Base-by-base conservation (phyloP, 2,329 filamentous ascomycete species). In the Didymosphaeria variabile region DNA sequence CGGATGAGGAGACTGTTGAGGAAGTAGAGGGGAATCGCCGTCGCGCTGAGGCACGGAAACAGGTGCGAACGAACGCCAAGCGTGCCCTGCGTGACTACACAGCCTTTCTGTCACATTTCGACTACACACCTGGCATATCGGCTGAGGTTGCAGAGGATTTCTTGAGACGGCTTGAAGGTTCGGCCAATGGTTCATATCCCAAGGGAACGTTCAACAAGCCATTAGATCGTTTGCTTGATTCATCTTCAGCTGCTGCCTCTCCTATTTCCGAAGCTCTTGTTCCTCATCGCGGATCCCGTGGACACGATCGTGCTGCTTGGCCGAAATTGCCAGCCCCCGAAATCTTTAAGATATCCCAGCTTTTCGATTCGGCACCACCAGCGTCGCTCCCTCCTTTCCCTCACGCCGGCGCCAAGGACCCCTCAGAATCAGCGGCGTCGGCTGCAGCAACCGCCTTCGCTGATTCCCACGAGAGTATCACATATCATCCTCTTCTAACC, bases 401-500 rank as follows among this genome's bases (percentile, higher is more conserved):
- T 2, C 55, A 64, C 8, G 57, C 81, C 79, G 7, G 70, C 59
- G 15, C 77, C 68, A 53, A 61, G 21, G 73, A 61, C 40, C 72
- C 70, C 55, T 72, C 68, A 34, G 73, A 76, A 17, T 66, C 67
- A 0, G 64, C 69, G 10, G 66, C 70, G 32, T 68, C 71, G 3
- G 72, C 70, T 1, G 78, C 80, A 44, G 77, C 79, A 51, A 67
- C 69, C 31, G 72, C 73, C 57, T 73, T 76, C 49, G 74, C 80
- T 12, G 81, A 83, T 58, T 82, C 80, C 55, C 83, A 86, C 46
- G 91, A 93, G 79, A 85, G 85, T 44, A 84, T 92, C 31, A 95
- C 91, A 0, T 95, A 92, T 74, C 92, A 96, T 70, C 93, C 92
- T 0, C 84, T 95, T 9, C 83, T 96, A 12, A 88, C 88, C 7